Evolutionary conservation across 2,329 filamentous ascomycete genomes (phyloP), one percentile per base, ranked within the genome.

Genomic region (Botrytis hyacinthi): DNA sequence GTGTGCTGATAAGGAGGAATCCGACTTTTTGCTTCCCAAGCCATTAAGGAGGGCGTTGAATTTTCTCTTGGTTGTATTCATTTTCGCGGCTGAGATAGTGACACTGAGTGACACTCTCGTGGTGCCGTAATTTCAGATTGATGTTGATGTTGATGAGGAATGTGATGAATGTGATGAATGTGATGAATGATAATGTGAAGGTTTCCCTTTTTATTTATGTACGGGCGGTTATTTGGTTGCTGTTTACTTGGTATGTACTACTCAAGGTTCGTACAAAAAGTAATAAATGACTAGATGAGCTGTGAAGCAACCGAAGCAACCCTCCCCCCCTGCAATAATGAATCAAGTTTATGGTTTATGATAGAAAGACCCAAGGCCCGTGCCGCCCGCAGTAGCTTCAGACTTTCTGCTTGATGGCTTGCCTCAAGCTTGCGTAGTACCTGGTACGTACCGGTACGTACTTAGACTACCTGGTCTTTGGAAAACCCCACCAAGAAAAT

Each of bases 51-150:
- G 86, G 78, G 88, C 87, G 82, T 94, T 92, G 84, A 95, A 94
- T 82, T 95, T 95, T 78, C 93, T 88, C 84, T 95, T 95, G n/a
- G 91, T 93, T 37, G 91, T 89, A 80, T 92, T 92, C 85, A 94
- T 92, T 71, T 42, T 29, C 5, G 20, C 51, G 32, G 29, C 54
- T 29, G 57, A 69, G 54, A 40, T 29, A 26, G 35, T 32, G 57
- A 40, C 40, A 72, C 62, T 20, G 20, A 57, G n/a, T 44, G 60
- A 59, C 35, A 66, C 70, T 66, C 42, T 68, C 63, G 12, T 61
- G n/a, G 29, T 51, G 63, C 44, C 32, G 37, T n/a, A 29, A 35
- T 35, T 10, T 68, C 65, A 68, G 14, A n/a, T 16, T 54, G 3
- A 16, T 37, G 44, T 16, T 54, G 3, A 16, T 37, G 44, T 22